Conservation (phyloP, 2,329 filamentous ascomycete species). For the Arthrinium phaeospermum region DNA sequence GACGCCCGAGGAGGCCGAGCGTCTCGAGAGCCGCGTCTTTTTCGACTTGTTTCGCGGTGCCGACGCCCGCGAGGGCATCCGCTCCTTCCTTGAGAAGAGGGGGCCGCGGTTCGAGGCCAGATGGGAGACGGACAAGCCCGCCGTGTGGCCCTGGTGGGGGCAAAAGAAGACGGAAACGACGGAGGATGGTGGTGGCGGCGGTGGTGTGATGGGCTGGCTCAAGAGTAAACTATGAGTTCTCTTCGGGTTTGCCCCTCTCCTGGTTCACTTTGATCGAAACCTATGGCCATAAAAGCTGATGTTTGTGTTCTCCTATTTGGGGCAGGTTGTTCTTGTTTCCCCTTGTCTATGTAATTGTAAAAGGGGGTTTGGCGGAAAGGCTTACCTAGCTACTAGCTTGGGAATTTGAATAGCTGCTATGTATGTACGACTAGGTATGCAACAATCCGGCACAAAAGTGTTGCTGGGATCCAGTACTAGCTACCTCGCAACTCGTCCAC, state of each 20-base stretch:
- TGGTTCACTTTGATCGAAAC: neutral
- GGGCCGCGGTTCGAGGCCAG: constrained; percentile 65
- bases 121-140: constrained; percentile 64
- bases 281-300: neutral
- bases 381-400: neutral
- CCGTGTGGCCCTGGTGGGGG: constrained; percentile 72
- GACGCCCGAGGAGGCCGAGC: constrained; percentile 71
- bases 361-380: neutral
- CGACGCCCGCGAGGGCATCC: constrained; percentile 71
- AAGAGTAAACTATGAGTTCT: constrained; percentile 26
- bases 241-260: no score
- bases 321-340: neutral
- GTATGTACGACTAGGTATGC: neutral
- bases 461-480: neutral
- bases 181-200: neutral
- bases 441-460: neutral
- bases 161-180: constrained; percentile 43
- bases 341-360: neutral
- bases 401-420: neutral
- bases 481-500: neutral
- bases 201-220: constrained; percentile 22
- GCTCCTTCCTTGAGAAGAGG: constrained; percentile 74
- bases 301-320: neutral
- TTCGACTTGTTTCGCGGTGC: constrained; percentile 61
- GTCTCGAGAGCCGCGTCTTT: constrained; percentile 71